Percentiles rank a stretch among this genome's conserved stretches.
These are phyloP conservation scores for Turritis glabra DNA, from an alignment of 345 rosid species.

Conservation along the genomic window DNA sequence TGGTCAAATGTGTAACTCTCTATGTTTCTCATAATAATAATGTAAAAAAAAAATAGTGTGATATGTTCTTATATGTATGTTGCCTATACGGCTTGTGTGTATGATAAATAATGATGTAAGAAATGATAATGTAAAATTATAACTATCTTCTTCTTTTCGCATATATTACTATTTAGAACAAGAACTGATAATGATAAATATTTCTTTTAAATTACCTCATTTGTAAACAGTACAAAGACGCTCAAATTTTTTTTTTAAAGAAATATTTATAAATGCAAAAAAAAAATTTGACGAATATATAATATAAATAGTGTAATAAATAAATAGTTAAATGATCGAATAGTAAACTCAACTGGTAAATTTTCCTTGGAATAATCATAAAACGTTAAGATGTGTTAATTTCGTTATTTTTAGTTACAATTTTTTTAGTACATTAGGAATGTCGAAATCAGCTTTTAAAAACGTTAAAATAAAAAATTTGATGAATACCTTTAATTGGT, in stretches of 20 bases:
- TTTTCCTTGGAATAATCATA: too few species aligned
- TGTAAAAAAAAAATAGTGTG: not conserved
- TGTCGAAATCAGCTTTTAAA: too few species aligned
- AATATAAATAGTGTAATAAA: too few species aligned
- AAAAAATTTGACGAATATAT: too few species aligned
- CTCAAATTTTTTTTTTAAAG: not conserved
- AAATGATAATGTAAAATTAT: not conserved
- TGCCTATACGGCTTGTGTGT: not conserved
- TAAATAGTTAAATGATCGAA: too few species aligned
- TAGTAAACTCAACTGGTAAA: too few species aligned
- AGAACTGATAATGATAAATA: not conserved
- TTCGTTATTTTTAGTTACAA: too few species aligned
- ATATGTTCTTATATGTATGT: constrained; percentile 2
- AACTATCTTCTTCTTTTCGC: not conserved
- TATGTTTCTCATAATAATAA: not conserved
- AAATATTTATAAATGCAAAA: not conserved
- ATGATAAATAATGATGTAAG: not conserved
- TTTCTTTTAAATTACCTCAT: not conserved
- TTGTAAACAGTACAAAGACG: not conserved
- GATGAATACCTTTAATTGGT: too few species aligned
- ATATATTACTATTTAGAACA: not conserved
- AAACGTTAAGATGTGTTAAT: too few species aligned
- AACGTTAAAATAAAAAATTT: too few species aligned
- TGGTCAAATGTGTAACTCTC: not conserved
- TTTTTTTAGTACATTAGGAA: too few species aligned